Percentiles rank a stretch among this genome's conserved stretches.
phyloP scores from a whole-genome alignment of 2,329 filamentous ascomycete species.

The Xylaria sp. region DNA sequence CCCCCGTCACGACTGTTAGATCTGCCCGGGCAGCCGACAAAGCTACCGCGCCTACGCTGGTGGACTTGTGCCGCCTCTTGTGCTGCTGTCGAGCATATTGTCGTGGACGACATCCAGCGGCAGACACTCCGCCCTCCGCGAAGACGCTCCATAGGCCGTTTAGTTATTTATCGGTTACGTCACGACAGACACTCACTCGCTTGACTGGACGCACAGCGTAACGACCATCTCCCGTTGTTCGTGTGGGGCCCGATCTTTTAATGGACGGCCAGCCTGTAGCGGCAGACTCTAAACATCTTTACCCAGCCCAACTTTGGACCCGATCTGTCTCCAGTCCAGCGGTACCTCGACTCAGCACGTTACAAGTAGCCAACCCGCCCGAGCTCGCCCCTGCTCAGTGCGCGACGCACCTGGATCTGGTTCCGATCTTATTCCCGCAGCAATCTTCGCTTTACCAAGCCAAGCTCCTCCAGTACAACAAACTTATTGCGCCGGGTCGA shows the following conservation, averaged over 20 bases:
- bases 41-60: conserved; percentile 11
- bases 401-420: conserved; percentile 62
- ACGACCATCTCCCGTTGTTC: conserved; percentile 42
- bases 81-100: conserved; percentile 9
- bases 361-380: conserved; percentile 41
- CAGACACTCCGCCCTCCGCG: conserved; percentile 15
- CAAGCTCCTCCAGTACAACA: conserved; percentile 73
- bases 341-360: conserved; percentile 48
- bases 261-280: conserved; percentile 64
- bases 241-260: conserved; percentile 53
- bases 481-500: conserved; percentile 68
- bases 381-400: conserved; percentile 43
- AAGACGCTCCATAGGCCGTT: conserved; percentile 16
- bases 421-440: conserved; percentile 68
- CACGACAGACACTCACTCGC: conserved; percentile 40
- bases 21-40: conserved; percentile 11
- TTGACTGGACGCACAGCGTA: conserved; percentile 31
- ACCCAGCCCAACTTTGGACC: conserved; percentile 57
- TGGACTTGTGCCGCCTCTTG: conserved; percentile 16
- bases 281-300: conserved; percentile 62
- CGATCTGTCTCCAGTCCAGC: conserved; percentile 52
- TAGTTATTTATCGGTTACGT: conserved; percentile 32
- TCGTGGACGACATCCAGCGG: conserved; percentile 11
- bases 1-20: conserved; percentile 15
- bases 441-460: conserved; percentile 70